phyloP scores from a whole-genome alignment of 116 monocot genomes.

The Iris pallida region DNA sequence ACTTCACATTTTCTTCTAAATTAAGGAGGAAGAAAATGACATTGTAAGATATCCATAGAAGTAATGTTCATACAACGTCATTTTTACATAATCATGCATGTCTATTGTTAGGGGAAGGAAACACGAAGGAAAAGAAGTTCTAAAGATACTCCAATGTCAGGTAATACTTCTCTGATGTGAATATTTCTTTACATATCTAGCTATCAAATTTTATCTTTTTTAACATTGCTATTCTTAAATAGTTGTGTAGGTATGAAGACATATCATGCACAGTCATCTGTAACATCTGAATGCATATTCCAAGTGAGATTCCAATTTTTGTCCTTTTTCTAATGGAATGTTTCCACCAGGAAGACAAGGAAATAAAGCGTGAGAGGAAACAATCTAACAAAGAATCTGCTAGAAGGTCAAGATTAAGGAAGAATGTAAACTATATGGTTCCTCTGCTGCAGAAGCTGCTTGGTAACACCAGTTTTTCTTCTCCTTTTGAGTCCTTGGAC shows the following conservation, averaged over 20 bases:
- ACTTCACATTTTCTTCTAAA: too few species aligned
- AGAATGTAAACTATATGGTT: slow-evolving; percentile 30
- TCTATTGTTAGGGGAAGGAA: slow-evolving; percentile 17
- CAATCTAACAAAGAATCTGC: slow-evolving; percentile 73
- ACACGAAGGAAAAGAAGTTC: slow-evolving; percentile 21
- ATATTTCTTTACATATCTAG: not conserved
- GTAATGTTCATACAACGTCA: not conserved
- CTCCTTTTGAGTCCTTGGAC: too few species aligned
- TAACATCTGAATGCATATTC: not conserved
- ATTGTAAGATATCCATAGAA: too few species aligned
- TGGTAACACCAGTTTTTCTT: too few species aligned
- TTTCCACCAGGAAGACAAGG: slow-evolving; percentile 45
- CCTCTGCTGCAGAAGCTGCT: not conserved
- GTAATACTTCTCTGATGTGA: slow-evolving; percentile 1
- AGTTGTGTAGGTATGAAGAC: too few species aligned
- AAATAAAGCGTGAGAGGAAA: slow-evolving; percentile 53
- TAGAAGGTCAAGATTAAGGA: slow-evolving; percentile 60
- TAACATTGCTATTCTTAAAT: too few species aligned
- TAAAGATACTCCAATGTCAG: slow-evolving; percentile 15
- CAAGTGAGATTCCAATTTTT: not conserved
- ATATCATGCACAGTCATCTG: not conserved
- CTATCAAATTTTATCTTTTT: too few species aligned
- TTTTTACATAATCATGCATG: not conserved
- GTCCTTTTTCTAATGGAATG: not conserved
- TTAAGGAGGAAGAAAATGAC: too few species aligned